Evolutionary conservation across 176 grass and related monocot genomes (phyloP), one percentile per base, ranked within the genome.

Genomic region (Tillandsia fasciculata): DNA sequence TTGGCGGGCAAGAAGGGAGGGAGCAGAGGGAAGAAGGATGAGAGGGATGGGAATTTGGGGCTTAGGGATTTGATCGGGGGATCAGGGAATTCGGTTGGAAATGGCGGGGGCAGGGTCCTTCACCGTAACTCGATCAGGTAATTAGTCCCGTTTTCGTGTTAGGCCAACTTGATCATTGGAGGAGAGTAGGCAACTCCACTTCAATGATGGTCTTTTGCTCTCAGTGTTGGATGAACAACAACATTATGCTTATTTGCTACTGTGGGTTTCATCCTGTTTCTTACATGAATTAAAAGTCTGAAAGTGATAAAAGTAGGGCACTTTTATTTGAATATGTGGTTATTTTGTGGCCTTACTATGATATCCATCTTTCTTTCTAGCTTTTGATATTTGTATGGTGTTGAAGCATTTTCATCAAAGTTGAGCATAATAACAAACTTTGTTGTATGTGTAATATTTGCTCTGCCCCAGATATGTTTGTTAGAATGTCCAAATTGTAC

Each of bases 1-100:
- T 80, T 90, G n/a, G 63, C 65, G 8, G 85, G 63, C 2, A 86
- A 73, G 29, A 75, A 78, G 1, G 75, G 79, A 78, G 79, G 69
- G 73, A 84, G 59, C 84, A 83, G 61, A 81, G 79, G 69, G 65
- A 83, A 79, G 69, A 94, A 85, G 72, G 79, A 86, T 9, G 80
- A 86, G 3, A 82, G 85, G 26, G 84, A 87, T 51, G 53, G 66
- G 2, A 86, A 64, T 68, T 82, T 77, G 53, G 95, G 95, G 12
- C 82, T 99, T 15, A 80, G 84, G 20, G 95, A 99, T 74, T 88
- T 99, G 80, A 90, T 99, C 53, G 66, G 65, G 51, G 67, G 66
- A 24, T 71, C 71, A 3, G 80, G 63, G 15, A 53, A 80, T 9
- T 78, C 67, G 11, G 67, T 68, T 33, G 79, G 65, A 12, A 79